Percentiles rank a stretch among this genome's conserved stretches.
Evolutionary conservation across 2,329 filamentous ascomycete genomes (phyloP).

Genomic region (Podosphaera xanthii): DNA sequence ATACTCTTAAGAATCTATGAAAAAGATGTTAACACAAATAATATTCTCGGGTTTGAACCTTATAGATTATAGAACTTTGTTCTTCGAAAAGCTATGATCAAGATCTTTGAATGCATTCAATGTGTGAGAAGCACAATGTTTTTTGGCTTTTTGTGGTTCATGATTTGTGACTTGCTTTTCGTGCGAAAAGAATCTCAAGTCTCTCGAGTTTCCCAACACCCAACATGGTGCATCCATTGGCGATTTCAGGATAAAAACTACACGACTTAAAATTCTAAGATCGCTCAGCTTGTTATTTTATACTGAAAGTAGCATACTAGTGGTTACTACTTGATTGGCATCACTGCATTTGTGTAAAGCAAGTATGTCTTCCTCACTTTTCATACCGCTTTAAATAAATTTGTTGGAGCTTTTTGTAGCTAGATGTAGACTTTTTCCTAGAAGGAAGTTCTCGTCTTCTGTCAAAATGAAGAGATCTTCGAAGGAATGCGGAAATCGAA

Average conservation of each 20-base stretch:
- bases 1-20: not conserved
- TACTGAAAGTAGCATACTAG: too few relatives aligned
- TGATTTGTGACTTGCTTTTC: too few relatives aligned
- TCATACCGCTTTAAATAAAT: not conserved
- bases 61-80: not conserved
- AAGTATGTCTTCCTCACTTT: not conserved
- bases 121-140: too few relatives aligned
- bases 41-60: not conserved
- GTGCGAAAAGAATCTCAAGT: too few relatives aligned
- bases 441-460: not conserved
- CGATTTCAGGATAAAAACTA: not conserved
- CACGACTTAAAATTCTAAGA: not conserved
- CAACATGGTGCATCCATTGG: too few relatives aligned
- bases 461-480: not conserved
- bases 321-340: too few relatives aligned
- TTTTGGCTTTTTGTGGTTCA: too few relatives aligned
- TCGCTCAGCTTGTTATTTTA: not conserved
- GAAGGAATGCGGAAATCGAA: not conserved
- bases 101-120: too few relatives aligned
- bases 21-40: not conserved
- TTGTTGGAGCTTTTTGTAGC: not conserved
- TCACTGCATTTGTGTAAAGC: too few relatives aligned
- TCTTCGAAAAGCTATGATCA: not conserved
- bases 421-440: not conserved
- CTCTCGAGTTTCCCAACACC: too few relatives aligned